Evolutionary conservation across 2,329 filamentous ascomycete species (phyloP), one percentile per base, ranked within the genome.

Genomic region (Epichloe aotearoae): DNA sequence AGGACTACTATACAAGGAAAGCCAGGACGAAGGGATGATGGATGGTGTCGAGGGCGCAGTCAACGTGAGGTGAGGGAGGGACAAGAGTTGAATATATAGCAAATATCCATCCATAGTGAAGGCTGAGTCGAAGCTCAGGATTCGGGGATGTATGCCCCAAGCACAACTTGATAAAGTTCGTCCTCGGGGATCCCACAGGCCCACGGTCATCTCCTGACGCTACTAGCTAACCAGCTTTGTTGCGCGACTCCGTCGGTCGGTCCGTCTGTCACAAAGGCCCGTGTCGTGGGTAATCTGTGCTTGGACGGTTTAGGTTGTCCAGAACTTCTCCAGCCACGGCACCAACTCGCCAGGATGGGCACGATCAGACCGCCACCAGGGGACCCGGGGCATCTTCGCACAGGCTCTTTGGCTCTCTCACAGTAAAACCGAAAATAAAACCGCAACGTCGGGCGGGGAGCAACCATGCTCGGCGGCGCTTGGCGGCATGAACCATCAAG

Each of bases 301-400:
- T 42, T 42, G 17, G 40, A 42, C 17, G 26, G 8, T 8, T 26
- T 8, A 3, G 19, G 3, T 39, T 14, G 46, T 36, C 44, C 19
- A 38, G 14, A 15, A 23, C 34, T 23, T 17, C 15, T 23, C n/a
- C 19, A 19, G 45, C 15, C 19, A 46, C 30, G 14, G 34, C n/a
- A 45, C 26, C 19, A 33, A 19, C 5, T 38, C 15, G 44, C 50
- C 50, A 47, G 50, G 47, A 51, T 39, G 37, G n/a, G n/a, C 14
- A 37, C 50, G 39, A 51, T 47, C 45, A 43, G 50, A 51, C 50
- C 50, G 44, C 50, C 44, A 38, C 38, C 20, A 37, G 14, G 45
- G 45, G 41, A 33, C 7, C 39, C 15, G 33, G 33, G 11, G 5
- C 1, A 1, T 12, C 7, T 12, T 19, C 8, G 17, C 39, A 20